A percentile compares a stretch with the other conserved stretches of the same genome.
phyloP scores from a whole-genome alignment of 2,329 filamentous ascomycete species.

The Cercospora citrullina region DNA sequence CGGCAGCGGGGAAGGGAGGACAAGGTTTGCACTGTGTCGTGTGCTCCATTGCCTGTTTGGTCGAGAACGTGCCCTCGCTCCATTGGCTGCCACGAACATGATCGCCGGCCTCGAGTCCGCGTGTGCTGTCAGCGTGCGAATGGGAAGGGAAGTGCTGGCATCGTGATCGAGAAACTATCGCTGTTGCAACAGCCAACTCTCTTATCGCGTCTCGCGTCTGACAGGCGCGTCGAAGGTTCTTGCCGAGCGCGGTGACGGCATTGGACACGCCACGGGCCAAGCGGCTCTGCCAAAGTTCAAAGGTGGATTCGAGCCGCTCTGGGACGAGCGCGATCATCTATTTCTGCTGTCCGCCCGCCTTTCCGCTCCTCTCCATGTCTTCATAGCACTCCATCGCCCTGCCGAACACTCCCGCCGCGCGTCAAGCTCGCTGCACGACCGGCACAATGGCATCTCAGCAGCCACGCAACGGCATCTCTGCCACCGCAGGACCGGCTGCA shows the following conservation, averaged over 20 bases:
- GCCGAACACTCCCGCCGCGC: neutral
- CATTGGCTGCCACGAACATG: neutral
- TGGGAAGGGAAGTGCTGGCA: neutral
- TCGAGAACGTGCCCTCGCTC: neutral
- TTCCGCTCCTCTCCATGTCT: neutral
- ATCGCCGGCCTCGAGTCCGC: neutral
- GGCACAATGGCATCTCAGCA: constrained; percentile 9
- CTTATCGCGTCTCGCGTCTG: neutral
- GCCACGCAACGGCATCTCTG: constrained; percentile 5
- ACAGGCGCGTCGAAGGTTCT: neutral
- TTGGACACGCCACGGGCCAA: neutral
- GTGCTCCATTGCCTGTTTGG: neutral
- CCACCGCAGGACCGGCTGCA: constrained; percentile 17
- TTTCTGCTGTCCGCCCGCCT: neutral
- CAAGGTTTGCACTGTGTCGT: constrained; percentile 2
- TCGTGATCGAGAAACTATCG: neutral
- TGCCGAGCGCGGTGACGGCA: constrained; percentile 4
- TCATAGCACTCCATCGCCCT: neutral
- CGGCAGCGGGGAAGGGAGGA: neutral
- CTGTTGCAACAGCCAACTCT: neutral
- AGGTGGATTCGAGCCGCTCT: constrained; percentile 1
- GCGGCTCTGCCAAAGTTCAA: constrained; percentile 5
- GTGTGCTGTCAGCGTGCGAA: neutral
- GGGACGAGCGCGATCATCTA: neutral
- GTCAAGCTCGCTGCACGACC: neutral